Evolutionary conservation across 306 rosid genomes (phyloP).

Genomic region (Vicia villosa): DNA sequence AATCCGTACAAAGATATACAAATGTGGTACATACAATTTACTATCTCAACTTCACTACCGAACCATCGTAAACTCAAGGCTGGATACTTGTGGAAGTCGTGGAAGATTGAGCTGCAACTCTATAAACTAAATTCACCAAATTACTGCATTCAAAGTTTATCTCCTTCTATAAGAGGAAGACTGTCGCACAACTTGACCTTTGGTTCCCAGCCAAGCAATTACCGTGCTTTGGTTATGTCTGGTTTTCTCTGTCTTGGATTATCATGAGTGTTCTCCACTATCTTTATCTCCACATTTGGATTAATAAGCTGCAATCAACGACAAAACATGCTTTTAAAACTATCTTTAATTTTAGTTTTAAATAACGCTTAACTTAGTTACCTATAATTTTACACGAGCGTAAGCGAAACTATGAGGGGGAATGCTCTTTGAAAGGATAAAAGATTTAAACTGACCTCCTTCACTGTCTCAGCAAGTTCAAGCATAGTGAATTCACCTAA

Average conservation of each 20-base stretch:
- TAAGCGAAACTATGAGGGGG: neutral
- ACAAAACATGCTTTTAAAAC: neutral
- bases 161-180: conserved; percentile 82
- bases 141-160: conserved; percentile 46
- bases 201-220: conserved; percentile 79
- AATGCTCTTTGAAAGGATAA: conserved; percentile 16
- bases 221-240: conserved; percentile 69
- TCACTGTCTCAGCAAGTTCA: conserved; percentile 91
- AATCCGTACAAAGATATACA: conserved; percentile 85
- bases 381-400: neutral
- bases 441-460: conserved; percentile 65
- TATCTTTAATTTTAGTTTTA: neutral
- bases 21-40: conserved; percentile 63
- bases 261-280: conserved; percentile 83
- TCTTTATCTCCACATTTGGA: conserved; percentile 65
- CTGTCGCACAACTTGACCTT: conserved; percentile 63
- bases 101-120: conserved; percentile 55
- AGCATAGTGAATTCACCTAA: conserved; percentile 95
- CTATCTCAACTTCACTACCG: conserved; percentile 61
- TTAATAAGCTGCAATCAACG: conserved; percentile 62
- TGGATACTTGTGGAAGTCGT: conserved; percentile 53
- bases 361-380: neutral
- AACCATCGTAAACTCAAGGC: conserved; percentile 55
- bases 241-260: conserved; percentile 87
- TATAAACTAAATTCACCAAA: conserved; percentile 53